phyloP scores from a whole-genome alignment of 2,329 filamentous ascomycete species.

The Colletotrichum melonis region DNA sequence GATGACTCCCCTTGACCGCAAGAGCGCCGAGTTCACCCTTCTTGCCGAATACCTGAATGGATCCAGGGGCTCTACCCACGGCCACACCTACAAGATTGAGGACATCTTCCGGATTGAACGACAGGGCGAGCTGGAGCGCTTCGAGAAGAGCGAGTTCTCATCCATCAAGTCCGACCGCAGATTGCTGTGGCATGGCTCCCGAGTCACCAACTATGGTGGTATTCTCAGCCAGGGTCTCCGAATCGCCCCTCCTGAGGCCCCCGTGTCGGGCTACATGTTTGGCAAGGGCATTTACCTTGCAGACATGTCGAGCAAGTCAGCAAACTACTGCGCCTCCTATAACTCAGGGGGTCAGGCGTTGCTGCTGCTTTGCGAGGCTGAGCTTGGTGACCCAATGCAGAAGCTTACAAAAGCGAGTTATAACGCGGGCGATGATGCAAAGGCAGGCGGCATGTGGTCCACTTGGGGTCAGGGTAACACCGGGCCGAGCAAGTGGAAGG shows the following conservation, averaged over 20 bases:
- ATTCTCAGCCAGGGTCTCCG: conserved; percentile 89
- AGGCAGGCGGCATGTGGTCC: conserved; percentile 67
- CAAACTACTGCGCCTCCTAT: conserved; percentile 76
- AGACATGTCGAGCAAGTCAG: conserved; percentile 86
- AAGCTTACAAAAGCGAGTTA: conserved; percentile 69
- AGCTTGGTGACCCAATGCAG: conserved; percentile 79
- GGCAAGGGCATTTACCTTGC: conserved; percentile 91
- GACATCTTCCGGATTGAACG: conserved; percentile 88
- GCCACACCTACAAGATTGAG: conserved; percentile 68
- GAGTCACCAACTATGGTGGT: conserved; percentile 85
- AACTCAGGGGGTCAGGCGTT: conserved; percentile 77
- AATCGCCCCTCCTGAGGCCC: conserved; percentile 89
- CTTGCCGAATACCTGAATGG: conserved; percentile 75
- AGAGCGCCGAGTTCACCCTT: conserved; percentile 71
- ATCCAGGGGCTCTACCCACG: conserved; percentile 76
- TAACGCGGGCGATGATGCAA: conserved; percentile 72
- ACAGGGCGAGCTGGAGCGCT: conserved; percentile 76
- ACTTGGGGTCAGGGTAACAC: conserved; percentile 77
- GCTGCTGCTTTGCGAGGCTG: conserved; percentile 84
- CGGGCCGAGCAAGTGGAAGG: conserved; percentile 79
- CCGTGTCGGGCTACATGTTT: conserved; percentile 86
- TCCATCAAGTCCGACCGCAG: conserved; percentile 73
- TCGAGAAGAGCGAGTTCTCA: conserved; percentile 66
- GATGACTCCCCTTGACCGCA: conserved; percentile 75
- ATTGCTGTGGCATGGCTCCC: conserved; percentile 89